Evolutionary conservation across 2,329 filamentous ascomycete genomes (phyloP).

Genomic region (Stagonosporopsis tanaceti): DNA sequence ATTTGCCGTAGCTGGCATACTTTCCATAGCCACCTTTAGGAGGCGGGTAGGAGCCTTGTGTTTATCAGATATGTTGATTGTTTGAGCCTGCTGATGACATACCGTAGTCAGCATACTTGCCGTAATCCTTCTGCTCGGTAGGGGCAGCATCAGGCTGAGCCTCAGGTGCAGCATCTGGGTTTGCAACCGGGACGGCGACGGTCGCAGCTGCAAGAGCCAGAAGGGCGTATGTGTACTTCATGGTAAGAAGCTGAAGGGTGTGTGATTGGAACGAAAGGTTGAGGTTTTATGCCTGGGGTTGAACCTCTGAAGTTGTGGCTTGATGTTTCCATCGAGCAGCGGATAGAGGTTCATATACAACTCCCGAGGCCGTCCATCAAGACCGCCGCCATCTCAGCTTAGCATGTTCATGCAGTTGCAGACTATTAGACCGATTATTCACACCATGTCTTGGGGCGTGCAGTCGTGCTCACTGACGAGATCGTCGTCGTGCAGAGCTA

Average conservation of each 20-base stretch:
- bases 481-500: constrained; percentile 12
- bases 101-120: constrained; percentile 1
- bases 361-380: not conserved
- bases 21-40: constrained; percentile 25
- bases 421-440: constrained; percentile 3
- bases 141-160: constrained; percentile 21
- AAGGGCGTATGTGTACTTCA: constrained; percentile 32
- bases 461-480: constrained; percentile 2
- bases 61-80: not conserved
- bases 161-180: constrained; percentile 26
- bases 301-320: constrained; percentile 11
- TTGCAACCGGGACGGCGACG: constrained; percentile 30
- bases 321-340: constrained; percentile 2
- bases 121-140: constrained; percentile 9
- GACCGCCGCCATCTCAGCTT: constrained; percentile 8
- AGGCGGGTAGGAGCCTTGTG: constrained; percentile 18
- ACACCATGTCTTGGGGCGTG: not conserved
- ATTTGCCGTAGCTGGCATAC: constrained; percentile 28
- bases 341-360: constrained; percentile 13
- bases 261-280: not conserved
- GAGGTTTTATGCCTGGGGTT: not conserved
- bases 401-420: not conserved
- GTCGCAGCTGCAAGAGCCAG: constrained; percentile 32
- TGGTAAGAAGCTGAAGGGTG: constrained; percentile 6
- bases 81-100: not conserved